Evolutionary conservation across 345 rosid species (phyloP).

Genomic region (Eutrema heterophyllum): DNA sequence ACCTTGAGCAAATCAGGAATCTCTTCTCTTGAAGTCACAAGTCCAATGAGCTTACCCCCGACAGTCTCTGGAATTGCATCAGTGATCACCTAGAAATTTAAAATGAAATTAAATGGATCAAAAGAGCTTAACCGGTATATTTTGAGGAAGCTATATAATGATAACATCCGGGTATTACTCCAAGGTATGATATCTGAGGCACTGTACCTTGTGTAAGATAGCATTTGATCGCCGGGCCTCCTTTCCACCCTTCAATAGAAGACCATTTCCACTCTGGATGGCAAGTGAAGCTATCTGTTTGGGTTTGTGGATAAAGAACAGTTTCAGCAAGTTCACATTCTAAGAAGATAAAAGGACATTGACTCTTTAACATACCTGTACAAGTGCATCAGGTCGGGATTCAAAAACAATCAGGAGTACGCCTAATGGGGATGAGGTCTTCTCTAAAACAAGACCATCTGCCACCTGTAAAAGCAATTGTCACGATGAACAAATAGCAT

Average conservation of each 20-base stretch:
- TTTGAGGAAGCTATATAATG: constrained; percentile 5
- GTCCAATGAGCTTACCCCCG: constrained; percentile 81
- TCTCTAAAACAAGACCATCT: constrained; percentile 89
- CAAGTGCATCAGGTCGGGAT: constrained; percentile 95
- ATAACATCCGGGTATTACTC: background rate
- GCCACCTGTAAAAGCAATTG: constrained; percentile 58
- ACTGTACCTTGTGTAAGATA: constrained; percentile 77
- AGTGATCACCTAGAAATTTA: constrained; percentile 65
- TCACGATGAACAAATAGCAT: constrained; percentile 19
- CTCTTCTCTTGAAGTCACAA: constrained; percentile 93
- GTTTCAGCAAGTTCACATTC: background rate
- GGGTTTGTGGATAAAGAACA: constrained; percentile 22
- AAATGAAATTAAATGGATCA: background rate
- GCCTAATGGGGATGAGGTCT: constrained; percentile 93
- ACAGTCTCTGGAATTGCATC: constrained; percentile 79
- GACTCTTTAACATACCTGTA: constrained; percentile 57
- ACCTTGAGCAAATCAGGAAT: constrained; percentile 97
- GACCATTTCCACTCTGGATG: constrained; percentile 94
- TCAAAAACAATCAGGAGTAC: constrained; percentile 96
- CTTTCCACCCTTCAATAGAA: constrained; percentile 93
- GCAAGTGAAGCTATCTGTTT: constrained; percentile 94
- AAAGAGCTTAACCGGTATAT: background rate
- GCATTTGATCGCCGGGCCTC: constrained; percentile 94
- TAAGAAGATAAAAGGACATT: background rate
- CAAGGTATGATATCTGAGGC: constrained; percentile 4